phyloP scores from a whole-genome alignment of 495 filamentous ascomycete genomes.

The Aspergillus bertholletiae region DNA sequence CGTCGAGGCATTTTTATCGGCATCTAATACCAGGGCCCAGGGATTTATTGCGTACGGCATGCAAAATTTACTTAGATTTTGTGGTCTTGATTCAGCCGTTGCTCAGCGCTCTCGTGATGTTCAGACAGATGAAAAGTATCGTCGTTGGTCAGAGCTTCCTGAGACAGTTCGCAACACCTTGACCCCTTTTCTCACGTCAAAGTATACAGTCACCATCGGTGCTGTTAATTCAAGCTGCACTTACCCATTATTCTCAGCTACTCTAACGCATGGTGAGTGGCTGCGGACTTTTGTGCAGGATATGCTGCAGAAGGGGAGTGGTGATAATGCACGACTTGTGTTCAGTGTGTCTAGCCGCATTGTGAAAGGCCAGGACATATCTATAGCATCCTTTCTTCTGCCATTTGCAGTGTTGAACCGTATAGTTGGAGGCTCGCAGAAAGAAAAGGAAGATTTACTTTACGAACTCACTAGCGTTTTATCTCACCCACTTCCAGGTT shows the following conservation, averaged over 20 bases:
- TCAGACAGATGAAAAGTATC: slow-evolving; percentile 53
- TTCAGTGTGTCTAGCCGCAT: slow-evolving; percentile 78
- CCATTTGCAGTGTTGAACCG: slow-evolving; percentile 81
- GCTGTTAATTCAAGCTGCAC: slow-evolving; percentile 44
- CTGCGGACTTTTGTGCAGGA: slow-evolving; percentile 75
- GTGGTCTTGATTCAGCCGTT: slow-evolving; percentile 60
- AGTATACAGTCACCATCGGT: slow-evolving; percentile 65
- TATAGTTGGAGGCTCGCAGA: slow-evolving; percentile 63
- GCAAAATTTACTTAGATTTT: slow-evolving; percentile 81
- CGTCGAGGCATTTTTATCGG: slow-evolving; percentile 85
- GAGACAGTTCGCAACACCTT: slow-evolving; percentile 72
- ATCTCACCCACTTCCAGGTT: slow-evolving; percentile 51
- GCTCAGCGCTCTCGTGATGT: slow-evolving; percentile 49
- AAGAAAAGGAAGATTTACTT: slow-evolving; percentile 63
- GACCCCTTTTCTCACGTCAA: slow-evolving; percentile 79
- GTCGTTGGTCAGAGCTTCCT: slow-evolving; percentile 73
- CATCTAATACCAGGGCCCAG: slow-evolving; percentile 79
- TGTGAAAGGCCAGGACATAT: slow-evolving; percentile 76
- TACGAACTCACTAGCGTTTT: slow-evolving; percentile 70
- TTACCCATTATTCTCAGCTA: slow-evolving; percentile 73
- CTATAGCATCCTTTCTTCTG: slow-evolving; percentile 79
- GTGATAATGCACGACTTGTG: slow-evolving; percentile 64
- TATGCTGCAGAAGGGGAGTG: slow-evolving; percentile 68
- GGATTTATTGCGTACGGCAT: slow-evolving; percentile 90
- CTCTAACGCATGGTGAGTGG: slow-evolving; percentile 72